A percentile compares a stretch with the other conserved stretches of the same genome.
phyloP scores from a whole-genome alignment of 129 eudicot species.

The Logfia minima region DNA sequence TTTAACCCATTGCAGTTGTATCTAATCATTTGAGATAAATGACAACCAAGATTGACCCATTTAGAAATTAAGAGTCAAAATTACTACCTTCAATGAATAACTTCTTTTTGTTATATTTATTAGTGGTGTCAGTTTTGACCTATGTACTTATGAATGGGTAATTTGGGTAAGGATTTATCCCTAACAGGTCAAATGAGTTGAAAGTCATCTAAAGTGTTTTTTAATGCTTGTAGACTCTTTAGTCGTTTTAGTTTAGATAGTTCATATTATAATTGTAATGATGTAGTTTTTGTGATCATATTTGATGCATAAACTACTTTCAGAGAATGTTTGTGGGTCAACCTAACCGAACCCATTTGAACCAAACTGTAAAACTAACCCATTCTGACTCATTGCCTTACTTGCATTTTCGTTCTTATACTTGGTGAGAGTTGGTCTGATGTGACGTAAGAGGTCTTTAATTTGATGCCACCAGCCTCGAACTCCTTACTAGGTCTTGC shows the following conservation, averaged over 20 bases:
- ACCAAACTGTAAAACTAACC: neutral
- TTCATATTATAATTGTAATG: too few relatives aligned
- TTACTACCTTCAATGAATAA: neutral
- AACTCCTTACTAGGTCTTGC: too few relatives aligned
- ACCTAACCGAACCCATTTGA: neutral
- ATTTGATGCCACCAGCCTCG: too few relatives aligned
- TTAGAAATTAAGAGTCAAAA: neutral
- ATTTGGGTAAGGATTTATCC: neutral
- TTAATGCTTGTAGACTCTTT: too few relatives aligned
- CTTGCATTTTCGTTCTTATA: neutral
- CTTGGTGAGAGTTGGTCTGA: conserved; percentile 1
- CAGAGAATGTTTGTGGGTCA: neutral
- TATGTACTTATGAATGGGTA: neutral
- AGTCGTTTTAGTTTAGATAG: too few relatives aligned
- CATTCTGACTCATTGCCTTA: neutral
- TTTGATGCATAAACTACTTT: neutral
- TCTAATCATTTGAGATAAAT: neutral
- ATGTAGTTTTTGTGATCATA: neutral
- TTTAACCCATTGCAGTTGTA: neutral
- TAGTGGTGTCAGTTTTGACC: neutral
- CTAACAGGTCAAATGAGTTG: neutral
- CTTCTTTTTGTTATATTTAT: neutral
- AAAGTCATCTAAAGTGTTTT: neutral
- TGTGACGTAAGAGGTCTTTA: too few relatives aligned
- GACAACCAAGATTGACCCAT: neutral